Percentiles rank a stretch among this genome's conserved stretches.
These are phyloP conservation scores for Xanthoconium separans DNA, from an alignment of 1,284 basidiomycete genomes.

Conservation along the genomic window DNA sequence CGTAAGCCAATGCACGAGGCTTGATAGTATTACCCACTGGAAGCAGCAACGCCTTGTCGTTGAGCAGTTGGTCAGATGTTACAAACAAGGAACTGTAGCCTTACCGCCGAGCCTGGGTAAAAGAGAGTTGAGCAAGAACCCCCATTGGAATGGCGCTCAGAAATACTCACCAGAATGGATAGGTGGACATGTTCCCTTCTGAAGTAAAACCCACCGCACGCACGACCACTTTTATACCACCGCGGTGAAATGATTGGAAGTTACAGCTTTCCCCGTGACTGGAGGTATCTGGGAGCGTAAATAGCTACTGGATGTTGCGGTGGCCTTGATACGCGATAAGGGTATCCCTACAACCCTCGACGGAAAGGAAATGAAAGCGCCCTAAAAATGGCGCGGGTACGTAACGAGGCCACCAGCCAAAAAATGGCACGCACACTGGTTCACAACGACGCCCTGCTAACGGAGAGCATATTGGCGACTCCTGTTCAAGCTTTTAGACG, in stretches of 20 bases:
- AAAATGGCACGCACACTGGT: conserved; percentile 1
- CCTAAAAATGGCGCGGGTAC: conserved; percentile 12
- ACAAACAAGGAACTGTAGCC: conserved; percentile 15
- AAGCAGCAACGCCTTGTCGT: conserved; percentile 66
- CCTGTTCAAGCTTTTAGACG: not conserved
- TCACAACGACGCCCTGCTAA: conserved; percentile 5
- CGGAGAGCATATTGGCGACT: conserved; percentile 7
- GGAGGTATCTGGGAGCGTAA: conserved; percentile 8
- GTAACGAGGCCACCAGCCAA: conserved; percentile 7
- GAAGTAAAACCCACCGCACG: not conserved
- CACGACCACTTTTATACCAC: conserved; percentile 20
- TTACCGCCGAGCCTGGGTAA: conserved; percentile 69
- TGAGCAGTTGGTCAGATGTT: not conserved
- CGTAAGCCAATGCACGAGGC: conserved; percentile 1
- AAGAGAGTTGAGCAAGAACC: conserved; percentile 6
- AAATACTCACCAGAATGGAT: conserved; percentile 62
- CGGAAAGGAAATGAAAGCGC: not conserved
- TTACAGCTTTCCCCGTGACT: conserved; percentile 11
- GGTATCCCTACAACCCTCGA: conserved; percentile 3
- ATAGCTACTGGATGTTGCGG: conserved; percentile 18
- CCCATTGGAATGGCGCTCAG: not conserved
- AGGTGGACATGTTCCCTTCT: conserved; percentile 33
- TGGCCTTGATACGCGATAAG: conserved; percentile 3
- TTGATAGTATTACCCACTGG: conserved; percentile 49
- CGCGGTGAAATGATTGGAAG: not conserved